Percentiles rank a stretch among this genome's conserved stretches.
Evolutionary conservation across 2,329 filamentous ascomycete species (phyloP).

Genomic region (Colletotrichum gloeosporioides): DNA sequence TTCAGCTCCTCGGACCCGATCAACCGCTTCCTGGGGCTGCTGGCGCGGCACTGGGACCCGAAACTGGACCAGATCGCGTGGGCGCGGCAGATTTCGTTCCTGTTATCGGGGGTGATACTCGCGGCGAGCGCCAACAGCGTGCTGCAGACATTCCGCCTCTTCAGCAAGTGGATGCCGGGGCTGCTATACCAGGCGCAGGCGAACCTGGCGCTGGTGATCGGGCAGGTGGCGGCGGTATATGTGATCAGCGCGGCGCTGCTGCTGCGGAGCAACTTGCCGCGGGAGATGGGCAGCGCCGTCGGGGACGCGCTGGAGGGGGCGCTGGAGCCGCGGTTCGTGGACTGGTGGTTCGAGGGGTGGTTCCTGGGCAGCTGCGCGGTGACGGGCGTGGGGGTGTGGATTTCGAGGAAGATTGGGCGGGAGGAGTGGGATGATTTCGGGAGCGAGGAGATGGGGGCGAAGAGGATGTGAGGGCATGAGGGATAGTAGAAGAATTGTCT

Average conservation of each 20-base stretch:
- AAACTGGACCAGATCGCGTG: conserved; percentile 82
- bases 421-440: conserved; percentile 68
- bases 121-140: conserved; percentile 82
- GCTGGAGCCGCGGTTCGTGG: conserved; percentile 73
- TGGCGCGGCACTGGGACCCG: conserved; percentile 85
- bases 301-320: conserved; percentile 79
- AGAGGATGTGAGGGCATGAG: background rate
- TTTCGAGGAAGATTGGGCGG: conserved; percentile 65
- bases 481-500: background rate
- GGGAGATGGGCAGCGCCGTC: conserved; percentile 78
- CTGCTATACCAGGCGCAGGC: conserved; percentile 77
- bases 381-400: conserved; percentile 75
- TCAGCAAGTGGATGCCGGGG: conserved; percentile 75
- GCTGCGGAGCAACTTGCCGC: conserved; percentile 78
- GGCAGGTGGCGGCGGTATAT: conserved; percentile 83
- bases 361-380: conserved; percentile 72
- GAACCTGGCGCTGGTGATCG: conserved; percentile 79
- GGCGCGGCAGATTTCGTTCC: conserved; percentile 85
- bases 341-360: conserved; percentile 89
- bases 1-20: conserved; percentile 81
- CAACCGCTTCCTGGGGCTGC: conserved; percentile 79
- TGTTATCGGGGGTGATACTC: conserved; percentile 83
- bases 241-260: conserved; percentile 82
- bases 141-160: conserved; percentile 83
- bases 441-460: conserved; percentile 66